phyloP scores from a whole-genome alignment of 202 grass and related monocot genomes.

The Zoysia matrella region DNA sequence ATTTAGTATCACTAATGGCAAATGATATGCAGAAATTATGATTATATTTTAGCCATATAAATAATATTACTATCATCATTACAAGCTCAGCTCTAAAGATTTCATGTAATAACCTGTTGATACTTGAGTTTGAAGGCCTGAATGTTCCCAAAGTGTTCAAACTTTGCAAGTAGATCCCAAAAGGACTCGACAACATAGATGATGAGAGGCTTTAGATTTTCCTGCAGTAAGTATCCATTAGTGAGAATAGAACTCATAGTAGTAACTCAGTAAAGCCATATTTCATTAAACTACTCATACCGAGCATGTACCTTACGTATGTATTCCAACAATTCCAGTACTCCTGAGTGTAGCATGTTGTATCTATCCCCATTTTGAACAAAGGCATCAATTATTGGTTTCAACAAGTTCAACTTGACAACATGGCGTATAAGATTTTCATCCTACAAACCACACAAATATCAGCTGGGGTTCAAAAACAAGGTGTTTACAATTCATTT shows the following conservation, averaged over 20 bases:
- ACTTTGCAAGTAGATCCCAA: slow-evolving; percentile 73
- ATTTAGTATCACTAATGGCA: slow-evolving; percentile 32
- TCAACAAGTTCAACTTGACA: slow-evolving; percentile 87
- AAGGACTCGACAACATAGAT: slow-evolving; percentile 78
- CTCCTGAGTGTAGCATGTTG: slow-evolving; percentile 39
- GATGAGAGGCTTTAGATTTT: slow-evolving; percentile 4
- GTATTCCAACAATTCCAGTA: slow-evolving; percentile 92
- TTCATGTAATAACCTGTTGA: slow-evolving; percentile 66
- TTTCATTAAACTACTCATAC: slow-evolving; percentile 19
- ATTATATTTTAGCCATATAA: background rate
- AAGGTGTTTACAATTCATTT: slow-evolving; percentile 3
- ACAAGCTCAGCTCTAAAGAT: background rate
- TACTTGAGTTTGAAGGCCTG: slow-evolving; percentile 92
- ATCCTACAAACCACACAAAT: slow-evolving; percentile 67
- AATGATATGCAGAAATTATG: slow-evolving; percentile 28
- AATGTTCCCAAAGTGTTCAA: slow-evolving; percentile 81
- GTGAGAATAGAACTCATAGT: background rate
- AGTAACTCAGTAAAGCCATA: slow-evolving; percentile 9
- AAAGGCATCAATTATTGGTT: slow-evolving; percentile 84
- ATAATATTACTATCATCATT: slow-evolving; percentile 8
- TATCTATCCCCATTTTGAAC: slow-evolving; percentile 57
- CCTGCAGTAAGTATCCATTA: slow-evolving; percentile 26
- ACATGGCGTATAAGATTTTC: slow-evolving; percentile 94
- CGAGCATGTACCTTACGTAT: slow-evolving; percentile 83
- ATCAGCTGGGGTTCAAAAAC: slow-evolving; percentile 26